Evolutionary conservation across 169 alveolate species (phyloP), one percentile per base, ranked within the genome.

Genomic region (Plasmodium falciparum): DNA sequence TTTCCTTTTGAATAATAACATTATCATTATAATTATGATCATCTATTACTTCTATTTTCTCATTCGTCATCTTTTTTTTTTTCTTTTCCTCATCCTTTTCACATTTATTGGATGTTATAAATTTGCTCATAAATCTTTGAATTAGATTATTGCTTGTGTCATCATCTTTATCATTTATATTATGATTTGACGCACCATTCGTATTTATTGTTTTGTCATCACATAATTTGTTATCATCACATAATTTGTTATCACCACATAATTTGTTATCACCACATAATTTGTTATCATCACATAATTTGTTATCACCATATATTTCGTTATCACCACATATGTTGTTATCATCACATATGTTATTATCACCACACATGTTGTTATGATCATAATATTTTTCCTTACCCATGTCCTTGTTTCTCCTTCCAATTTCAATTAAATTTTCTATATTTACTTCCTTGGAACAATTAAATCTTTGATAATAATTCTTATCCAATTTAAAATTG

Each of bases 401-500:
- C 0, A 13, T 62, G 2, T 24, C 24, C 8, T 62, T 6, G 8
- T 62, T 17, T 17, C 13, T 2, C 29, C 56, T 66, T 65, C 17
- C 17, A 12, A 17, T 17, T 4, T 24, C 15, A 50, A 78, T 24
- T n/a, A 78, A 15, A 78, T 66, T 73, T n/a, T 26, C 49, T 70
- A 78, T 39, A 22, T 59, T 66, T 24, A 4, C 54, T 22, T 59
- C 54, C 15, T 17, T 78, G 20, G 65, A 78, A 24, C 89, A 78
- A 26, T 66, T 58, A 58, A 65, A 78, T 47, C 17, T 45, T 50
- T 78, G 72, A 78, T 78, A 78, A 66, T 65, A 78, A 45, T 78
- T 69, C 47, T 66, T 63, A 59, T 78, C 76, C 49, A 78, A 58
- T 29, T 78, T 78, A 78, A 78, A 78, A 78, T 78, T 78, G n/a